Evolutionary conservation across 1,284 basidiomycete genomes (phyloP).

Genomic region (Trichosporon sp.): DNA sequence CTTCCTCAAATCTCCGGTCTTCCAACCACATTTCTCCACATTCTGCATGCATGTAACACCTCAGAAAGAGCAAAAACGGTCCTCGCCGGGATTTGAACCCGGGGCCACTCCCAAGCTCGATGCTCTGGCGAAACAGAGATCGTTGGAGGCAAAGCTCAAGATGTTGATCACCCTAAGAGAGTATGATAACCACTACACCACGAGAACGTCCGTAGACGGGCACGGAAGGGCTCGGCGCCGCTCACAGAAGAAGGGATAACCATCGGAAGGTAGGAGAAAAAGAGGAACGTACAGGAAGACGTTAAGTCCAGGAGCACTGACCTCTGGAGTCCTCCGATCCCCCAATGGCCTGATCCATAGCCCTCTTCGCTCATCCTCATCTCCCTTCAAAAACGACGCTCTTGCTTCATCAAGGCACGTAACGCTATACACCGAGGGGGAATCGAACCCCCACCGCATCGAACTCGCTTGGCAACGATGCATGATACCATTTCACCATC

Average conservation of each 20-base stretch:
- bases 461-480: conserved; percentile 8
- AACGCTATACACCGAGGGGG: background rate
- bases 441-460: conserved; percentile 11
- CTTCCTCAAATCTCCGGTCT: background rate
- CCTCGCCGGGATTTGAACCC: conserved; percentile 14
- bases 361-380: background rate
- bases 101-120: conserved; percentile 3
- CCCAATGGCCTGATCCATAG: too few relatives aligned
- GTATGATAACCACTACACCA: conserved; percentile 15
- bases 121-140: background rate
- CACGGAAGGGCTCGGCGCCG: background rate
- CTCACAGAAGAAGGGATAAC: background rate
- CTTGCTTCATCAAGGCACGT: background rate
- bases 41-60: background rate
- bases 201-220: conserved; percentile 11
- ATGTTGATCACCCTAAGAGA: conserved; percentile 14
- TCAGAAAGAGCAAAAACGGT: conserved; percentile 5
- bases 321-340: too few relatives aligned
- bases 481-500: conserved; percentile 15
- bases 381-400: background rate
- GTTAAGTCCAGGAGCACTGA: too few relatives aligned
- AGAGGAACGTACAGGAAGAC: too few relatives aligned
- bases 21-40: background rate
- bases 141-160: conserved; percentile 10
- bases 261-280: background rate